Conservation (phyloP, 768 basidiomycete genomes). For the Tulasnella sp. region DNA sequence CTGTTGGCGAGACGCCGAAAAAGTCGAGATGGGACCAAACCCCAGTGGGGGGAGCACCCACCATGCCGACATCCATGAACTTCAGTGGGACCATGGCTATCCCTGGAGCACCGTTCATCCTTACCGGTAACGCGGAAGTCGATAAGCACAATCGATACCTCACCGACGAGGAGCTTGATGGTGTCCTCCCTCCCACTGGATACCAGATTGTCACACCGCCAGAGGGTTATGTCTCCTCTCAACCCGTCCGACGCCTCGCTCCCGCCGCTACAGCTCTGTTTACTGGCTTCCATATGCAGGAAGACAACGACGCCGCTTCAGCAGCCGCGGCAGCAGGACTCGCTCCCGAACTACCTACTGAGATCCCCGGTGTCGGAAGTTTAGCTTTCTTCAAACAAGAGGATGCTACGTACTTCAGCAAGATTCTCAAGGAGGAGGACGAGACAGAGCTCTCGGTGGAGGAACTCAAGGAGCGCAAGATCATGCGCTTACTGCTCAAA, state of each 20-base stretch:
- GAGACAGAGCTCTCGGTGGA: slow-evolving; percentile 88
- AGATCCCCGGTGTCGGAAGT: slow-evolving; percentile 95
- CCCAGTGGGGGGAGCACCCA: slow-evolving; percentile 35
- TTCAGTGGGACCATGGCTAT: slow-evolving; percentile 12
- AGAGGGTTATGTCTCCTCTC: slow-evolving; percentile 78
- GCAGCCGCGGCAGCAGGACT: slow-evolving; percentile 84
- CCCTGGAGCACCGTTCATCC: slow-evolving; percentile 23
- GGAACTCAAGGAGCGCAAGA: slow-evolving; percentile 99
- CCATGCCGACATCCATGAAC: slow-evolving; percentile 27
- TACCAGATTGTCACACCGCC: slow-evolving; percentile 91
- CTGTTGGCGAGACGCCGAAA: slow-evolving; percentile 60
- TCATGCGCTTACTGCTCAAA: slow-evolving; percentile 94
- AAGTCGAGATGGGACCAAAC: slow-evolving; percentile 97
- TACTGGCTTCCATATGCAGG: slow-evolving; percentile 94
- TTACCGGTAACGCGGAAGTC: slow-evolving; percentile 41
- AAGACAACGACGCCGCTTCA: slow-evolving; percentile 83
- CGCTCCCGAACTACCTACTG: slow-evolving; percentile 86
- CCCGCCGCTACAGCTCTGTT: slow-evolving; percentile 42
- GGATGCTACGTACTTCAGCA: slow-evolving; percentile 95
- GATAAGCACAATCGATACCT: slow-evolving; percentile 96
- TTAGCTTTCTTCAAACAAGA: slow-evolving; percentile 98
- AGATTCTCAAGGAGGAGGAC: slow-evolving; percentile 90
- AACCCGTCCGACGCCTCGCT: slow-evolving; percentile 44
- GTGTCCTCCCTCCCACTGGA: slow-evolving; percentile 73
- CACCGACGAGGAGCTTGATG: slow-evolving; percentile 90